Conservation (phyloP, 139 green algal species). For the Chlamydomonas incerta region DNA sequence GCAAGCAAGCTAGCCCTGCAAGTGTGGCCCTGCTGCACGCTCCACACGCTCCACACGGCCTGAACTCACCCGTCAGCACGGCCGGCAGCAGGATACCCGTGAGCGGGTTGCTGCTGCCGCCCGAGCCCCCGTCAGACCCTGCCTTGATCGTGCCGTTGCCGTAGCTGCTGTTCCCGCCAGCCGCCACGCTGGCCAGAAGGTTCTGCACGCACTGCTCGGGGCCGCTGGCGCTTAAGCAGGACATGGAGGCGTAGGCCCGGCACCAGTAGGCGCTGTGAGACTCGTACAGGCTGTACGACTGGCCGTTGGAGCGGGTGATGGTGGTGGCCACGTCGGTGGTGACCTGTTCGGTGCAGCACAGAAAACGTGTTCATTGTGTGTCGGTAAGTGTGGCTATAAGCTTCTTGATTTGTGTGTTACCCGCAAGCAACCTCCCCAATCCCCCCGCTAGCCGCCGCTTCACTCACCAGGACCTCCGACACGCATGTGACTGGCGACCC, state of each 20-base stretch:
- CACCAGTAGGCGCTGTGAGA: conserved; percentile 14
- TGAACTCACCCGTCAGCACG: conserved; percentile 1
- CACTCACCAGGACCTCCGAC: conserved; percentile 7
- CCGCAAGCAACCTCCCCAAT: too few species aligned
- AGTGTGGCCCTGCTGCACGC: background rate
- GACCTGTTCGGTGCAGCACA: background rate
- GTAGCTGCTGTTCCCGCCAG: too few species aligned
- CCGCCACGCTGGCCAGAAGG: background rate
- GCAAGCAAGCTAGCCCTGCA: background rate
- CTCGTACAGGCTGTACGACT: conserved; percentile 28
- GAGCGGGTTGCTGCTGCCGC: background rate
- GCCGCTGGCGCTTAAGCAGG: conserved; percentile 23
- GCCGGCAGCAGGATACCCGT: conserved; percentile 19
- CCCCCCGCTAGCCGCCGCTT: too few species aligned
- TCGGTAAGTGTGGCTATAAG: too few species aligned
- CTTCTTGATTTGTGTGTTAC: too few species aligned
- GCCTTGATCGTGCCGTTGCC: background rate
- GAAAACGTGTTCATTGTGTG: background rate
- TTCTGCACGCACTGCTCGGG: conserved; percentile 30
- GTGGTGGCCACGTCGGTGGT: conserved; percentile 14
- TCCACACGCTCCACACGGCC: background rate
- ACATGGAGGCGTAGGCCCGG: conserved; percentile 21
- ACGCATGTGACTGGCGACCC: background rate
- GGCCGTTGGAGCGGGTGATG: conserved; percentile 12
- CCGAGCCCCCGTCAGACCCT: background rate